Evolutionary conservation across 2,329 filamentous ascomycete genomes (phyloP).

Genomic region (Fusarium veterinarium): DNA sequence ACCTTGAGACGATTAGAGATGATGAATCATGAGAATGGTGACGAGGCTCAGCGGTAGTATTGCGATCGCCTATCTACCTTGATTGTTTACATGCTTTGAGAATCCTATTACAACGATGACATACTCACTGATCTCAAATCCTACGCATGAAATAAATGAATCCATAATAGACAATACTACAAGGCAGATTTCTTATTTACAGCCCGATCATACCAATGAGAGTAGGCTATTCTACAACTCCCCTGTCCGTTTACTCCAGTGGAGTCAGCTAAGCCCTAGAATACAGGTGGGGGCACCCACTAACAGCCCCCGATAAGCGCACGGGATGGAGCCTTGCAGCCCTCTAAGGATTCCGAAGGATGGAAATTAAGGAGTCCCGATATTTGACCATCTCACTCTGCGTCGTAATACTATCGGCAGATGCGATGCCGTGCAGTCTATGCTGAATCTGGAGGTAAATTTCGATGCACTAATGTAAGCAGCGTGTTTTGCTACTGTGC

Average conservation of each 20-base stretch:
- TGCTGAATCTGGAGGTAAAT: not conserved
- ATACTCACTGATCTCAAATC: not conserved
- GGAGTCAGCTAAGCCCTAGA: not conserved
- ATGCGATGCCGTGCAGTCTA: not conserved
- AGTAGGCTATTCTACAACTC: fast-evolving
- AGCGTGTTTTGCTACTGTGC: not conserved
- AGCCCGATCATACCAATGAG: not conserved
- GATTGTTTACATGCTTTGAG: not conserved
- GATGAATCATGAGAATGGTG: not conserved
- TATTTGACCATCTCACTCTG: not conserved
- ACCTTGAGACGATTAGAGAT: not conserved
- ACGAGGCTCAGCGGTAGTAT: not conserved
- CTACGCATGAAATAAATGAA: not conserved
- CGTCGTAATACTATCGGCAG: not conserved
- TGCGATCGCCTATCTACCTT: not conserved
- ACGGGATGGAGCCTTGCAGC: not conserved
- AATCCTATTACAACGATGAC: not conserved
- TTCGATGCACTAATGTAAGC: not conserved
- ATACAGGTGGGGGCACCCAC: not conserved
- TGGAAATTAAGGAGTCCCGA: constrained; percentile 2
- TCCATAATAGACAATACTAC: not conserved
- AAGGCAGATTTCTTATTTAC: not conserved
- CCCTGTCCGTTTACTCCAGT: not conserved
- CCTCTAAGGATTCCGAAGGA: not conserved
- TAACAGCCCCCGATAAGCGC: not conserved